Evolutionary conservation across 1,284 basidiomycete genomes (phyloP), one percentile per base, ranked within the genome.

Genomic region (Puccinia coronata): DNA sequence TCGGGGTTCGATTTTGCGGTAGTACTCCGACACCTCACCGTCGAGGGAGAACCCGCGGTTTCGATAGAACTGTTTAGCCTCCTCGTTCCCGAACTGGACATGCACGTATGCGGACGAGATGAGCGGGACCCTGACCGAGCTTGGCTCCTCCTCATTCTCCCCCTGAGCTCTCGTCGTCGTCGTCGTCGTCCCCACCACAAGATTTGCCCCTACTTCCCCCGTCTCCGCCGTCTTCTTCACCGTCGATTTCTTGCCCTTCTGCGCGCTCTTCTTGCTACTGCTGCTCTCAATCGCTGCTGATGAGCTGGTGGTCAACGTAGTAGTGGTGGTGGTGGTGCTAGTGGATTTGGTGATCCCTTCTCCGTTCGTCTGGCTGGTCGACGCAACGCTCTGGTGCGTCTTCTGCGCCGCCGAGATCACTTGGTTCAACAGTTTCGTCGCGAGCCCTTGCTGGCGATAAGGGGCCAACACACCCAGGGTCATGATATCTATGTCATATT

Each of bases 371-470:
- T 69, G 67, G 82, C 71, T 57, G 79, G 51, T 59, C 83, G 78
- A 43, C 16, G 43, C 43, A 43, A 6, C 6, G 6, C 43, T 43
- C 6, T 43, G 59, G 81, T 76, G 47, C 80, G 82, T 69, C 85
- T 85, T 51, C 83, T 83, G 14, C 23, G 84, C 85, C 25, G 82
- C 82, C 31, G 84, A 82, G 14, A 86, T 82, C 2, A 86, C 82
- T 51, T 86, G 84, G 69, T 83, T 65, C 31, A 86, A 67, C n/a
- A 86, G 81, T 3, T 82, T 79, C 0, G 83, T 83, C 31, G 85
- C 86, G 51, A 86, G 82, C 39, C 86, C 86, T 39, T 85, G 83
- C n/a, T 85, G 84, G 14, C 86, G 84, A 82, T 86, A 86, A 14
- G 86, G 84, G 16, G 85, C 84, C 20, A 86, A 81, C 0, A 86